Base-by-base conservation (phyloP, 1,284 basidiomycete genomes). In the Ganoderma sinense region DNA sequence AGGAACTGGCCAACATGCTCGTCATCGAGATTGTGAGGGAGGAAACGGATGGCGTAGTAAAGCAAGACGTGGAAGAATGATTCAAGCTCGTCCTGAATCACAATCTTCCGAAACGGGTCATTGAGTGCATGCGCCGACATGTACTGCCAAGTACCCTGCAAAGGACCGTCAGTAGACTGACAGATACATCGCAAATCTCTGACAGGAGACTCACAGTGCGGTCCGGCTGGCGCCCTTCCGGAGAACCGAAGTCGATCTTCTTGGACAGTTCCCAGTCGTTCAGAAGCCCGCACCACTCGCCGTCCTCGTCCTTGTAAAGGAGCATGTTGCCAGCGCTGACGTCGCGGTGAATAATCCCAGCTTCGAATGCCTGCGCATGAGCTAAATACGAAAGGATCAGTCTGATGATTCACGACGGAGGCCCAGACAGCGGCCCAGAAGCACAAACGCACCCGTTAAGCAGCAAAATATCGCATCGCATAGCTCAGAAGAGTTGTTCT, bases 251-350 rank as follows among this genome's bases (percentile, higher is more conserved):
- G 45, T n/a, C 58, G 20, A 63, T 33, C 13, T 45, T 36, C 31
- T 53, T 45, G 8, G 67, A 39, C 14, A 69, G 62, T 48, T 69
- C 67, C 67, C 67, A 69, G 43, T 69, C 67, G 11, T 43, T 60
- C 20, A 69, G 67, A 16, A 69, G 13, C 6, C 67, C 67, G 4
- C 10, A 10, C 63, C 58, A 69, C 20, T 18, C n/a, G 13, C 8
- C 29, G 2, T 60, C 11, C 1, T 56, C 40, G 53, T 2, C 23
- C 1, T 45, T 36, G 39, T 62, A 67, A 0, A 67, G 18, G 2
- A 67, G 51, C 33, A 66, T 61, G 43, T 72, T 69, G 2, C 70
- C 67, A 7, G 51, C 62, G 26, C 70, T 71, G 31, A 71, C 62
- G 33, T 71, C 70, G 5, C 70, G 65, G 36, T 71, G 70, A 0